Evolutionary conservation across 2,329 filamentous ascomycete species (phyloP).

Genomic region (Alternaria brassicicola): DNA sequence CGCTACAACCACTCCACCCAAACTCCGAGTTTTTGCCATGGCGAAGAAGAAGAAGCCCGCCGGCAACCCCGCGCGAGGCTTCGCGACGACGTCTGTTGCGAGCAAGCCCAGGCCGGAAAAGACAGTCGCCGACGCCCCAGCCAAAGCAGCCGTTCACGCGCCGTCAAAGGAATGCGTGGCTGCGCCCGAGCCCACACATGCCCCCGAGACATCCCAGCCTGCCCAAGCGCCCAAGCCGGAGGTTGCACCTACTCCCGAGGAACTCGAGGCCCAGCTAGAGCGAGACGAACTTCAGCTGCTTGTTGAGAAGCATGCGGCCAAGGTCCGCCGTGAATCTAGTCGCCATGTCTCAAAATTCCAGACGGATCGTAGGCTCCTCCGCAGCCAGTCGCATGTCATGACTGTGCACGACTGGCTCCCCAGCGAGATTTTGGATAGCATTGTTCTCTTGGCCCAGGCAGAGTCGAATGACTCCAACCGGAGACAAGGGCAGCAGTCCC

Average conservation of each 20-base stretch:
- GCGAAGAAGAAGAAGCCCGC: slow-evolving; percentile 93
- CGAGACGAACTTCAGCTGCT: slow-evolving; percentile 87
- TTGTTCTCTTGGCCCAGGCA: slow-evolving; percentile 73
- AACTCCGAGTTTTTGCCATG: slow-evolving; percentile 57
- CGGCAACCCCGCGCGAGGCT: slow-evolving; percentile 86
- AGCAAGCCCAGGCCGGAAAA: slow-evolving; percentile 70
- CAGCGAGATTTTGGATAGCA: slow-evolving; percentile 75
- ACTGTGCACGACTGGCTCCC: slow-evolving; percentile 80
- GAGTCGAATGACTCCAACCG: slow-evolving; percentile 63
- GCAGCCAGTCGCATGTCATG: slow-evolving; percentile 75
- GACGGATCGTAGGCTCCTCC: slow-evolving; percentile 82
- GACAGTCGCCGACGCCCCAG: slow-evolving; percentile 23
- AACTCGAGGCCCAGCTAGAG: slow-evolving; percentile 87
- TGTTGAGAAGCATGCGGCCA: slow-evolving; percentile 81
- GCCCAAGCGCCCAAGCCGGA: slow-evolving; percentile 35
- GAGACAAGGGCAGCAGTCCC: slow-evolving; percentile 47
- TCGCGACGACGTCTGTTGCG: slow-evolving; percentile 90
- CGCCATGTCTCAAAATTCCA: slow-evolving; percentile 79
- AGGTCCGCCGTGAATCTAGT: slow-evolving; percentile 77
- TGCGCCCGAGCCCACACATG: slow-evolving; percentile 6
- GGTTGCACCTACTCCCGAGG: slow-evolving; percentile 72
- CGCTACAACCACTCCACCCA: background rate
- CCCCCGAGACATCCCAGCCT: slow-evolving; percentile 3
- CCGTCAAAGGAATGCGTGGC: slow-evolving; percentile 23
- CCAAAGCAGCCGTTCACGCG: slow-evolving; percentile 9